Conservation (phyloP, 371 early-diverging fungal species). For the Conidiobolus incongruus region DNA sequence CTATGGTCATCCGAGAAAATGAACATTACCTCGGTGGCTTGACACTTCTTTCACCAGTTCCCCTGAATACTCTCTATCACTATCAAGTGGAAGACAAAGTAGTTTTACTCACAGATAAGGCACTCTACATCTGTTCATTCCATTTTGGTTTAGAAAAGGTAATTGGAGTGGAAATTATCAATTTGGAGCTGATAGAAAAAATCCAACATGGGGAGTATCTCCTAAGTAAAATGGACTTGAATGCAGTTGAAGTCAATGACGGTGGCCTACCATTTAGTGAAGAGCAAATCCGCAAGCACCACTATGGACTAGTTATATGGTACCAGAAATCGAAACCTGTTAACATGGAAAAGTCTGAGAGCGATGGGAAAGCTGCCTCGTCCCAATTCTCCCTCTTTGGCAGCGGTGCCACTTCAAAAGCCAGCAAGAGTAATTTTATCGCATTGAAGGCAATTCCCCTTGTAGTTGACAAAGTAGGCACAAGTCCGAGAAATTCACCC, state of each 20-base stretch:
- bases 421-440: no score
- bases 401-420: no score
- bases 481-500: no score
- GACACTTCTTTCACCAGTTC: conserved; percentile 32
- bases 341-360: no score
- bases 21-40: conserved; percentile 26
- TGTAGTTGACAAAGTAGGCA: no score
- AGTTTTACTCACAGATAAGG: conserved; percentile 32
- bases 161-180: conserved; percentile 33
- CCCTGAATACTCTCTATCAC: conserved; percentile 7
- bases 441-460: no score
- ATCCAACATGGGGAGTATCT: conserved; percentile 27
- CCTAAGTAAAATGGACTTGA: conserved; percentile 4
- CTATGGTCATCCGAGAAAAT: conserved; percentile 31
- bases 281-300: no score
- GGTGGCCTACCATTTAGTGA: no score
- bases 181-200: conserved; percentile 21
- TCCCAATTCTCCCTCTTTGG: no score
- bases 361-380: no score
- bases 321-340: no score
- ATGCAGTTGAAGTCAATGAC: neutral
- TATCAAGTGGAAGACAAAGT: conserved; percentile 38
- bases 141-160: conserved; percentile 48
- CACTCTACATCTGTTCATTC: conserved; percentile 47
- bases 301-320: no score